phyloP scores from a whole-genome alignment of 1,139 yeast species.

The Lodderomyces orthopsilosis region DNA sequence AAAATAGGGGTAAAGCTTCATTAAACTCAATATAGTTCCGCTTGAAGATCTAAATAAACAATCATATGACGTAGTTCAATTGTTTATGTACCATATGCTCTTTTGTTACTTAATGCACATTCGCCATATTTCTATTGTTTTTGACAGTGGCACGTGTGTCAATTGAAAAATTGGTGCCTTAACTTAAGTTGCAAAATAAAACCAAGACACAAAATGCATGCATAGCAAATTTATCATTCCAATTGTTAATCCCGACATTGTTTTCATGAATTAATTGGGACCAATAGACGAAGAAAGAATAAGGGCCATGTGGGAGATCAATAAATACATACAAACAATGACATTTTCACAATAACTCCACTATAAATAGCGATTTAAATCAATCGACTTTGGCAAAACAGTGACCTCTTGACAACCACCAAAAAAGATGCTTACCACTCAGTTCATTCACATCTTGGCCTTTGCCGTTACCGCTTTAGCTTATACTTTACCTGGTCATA shows the following conservation, averaged over 20 bases:
- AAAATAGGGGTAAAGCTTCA: too few species aligned
- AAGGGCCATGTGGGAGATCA: not conserved
- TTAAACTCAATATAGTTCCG: too few species aligned
- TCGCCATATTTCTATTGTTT: too few species aligned
- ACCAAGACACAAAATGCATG: not conserved
- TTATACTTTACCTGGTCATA: constrained; percentile 20
- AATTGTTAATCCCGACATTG: not conserved
- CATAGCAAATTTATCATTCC: not conserved
- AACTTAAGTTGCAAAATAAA: not conserved
- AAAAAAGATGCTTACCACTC: not conserved
- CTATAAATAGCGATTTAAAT: not conserved
- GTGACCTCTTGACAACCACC: too few species aligned
- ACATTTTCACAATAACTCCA: not conserved
- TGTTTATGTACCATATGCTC: too few species aligned
- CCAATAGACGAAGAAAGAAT: not conserved
- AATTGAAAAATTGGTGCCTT: not conserved
- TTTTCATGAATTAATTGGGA: not conserved
- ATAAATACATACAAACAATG: not conserved
- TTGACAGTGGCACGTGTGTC: not conserved
- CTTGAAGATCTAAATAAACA: too few species aligned
- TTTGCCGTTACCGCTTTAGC: constrained; percentile 13
- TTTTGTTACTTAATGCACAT: too few species aligned
- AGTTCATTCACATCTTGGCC: not conserved
- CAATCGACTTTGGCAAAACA: too few species aligned
- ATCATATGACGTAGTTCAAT: too few species aligned